Base-by-base conservation (phyloP, 768 basidiomycete genomes). In the Collybia sordida region DNA sequence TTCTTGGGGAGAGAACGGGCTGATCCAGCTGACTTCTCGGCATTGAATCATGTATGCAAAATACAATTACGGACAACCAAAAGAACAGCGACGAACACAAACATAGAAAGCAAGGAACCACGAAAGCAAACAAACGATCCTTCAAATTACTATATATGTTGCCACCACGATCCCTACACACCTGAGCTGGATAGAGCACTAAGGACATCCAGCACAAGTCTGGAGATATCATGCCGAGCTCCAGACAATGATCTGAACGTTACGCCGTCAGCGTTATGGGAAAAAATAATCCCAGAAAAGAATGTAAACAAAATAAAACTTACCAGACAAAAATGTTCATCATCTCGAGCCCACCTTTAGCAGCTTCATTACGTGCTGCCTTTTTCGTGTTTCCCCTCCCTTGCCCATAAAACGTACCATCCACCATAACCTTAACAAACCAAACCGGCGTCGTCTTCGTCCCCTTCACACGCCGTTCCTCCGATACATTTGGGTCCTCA, bases 331-430 rank as follows among this genome's bases (percentile, higher is more conserved):
- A 53, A 41, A 88, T 73, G 2, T 82, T 85, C 64, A 91, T 56
- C 49, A 68, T 76, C 59, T 71, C 64, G 53, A 91, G 72, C 2
- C 87, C 89, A 56, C 82, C 72, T 64, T 88, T 90, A 24, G 90
- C 90, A 4, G 90, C 90, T 61, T 89, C 89, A 59, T 90, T 90
- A 61, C 85, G 76, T 1, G 90, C 90, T 1, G 80, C 78, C 64
- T 85, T 88, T 77, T 92, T 93, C 36, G 87, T 90, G 55, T 77
- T 80, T 8, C 88, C 90, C 47, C 69, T 74, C 1, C 90, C 90
- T 11, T 62, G 62, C 4, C 88, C 89, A 67, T 77, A 75, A 41
- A 75, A 68, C 47, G 79, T 71, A 3, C 82, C 82, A 39, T 84
- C 78, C 42, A 90, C 80, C 39, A 83, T 64, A 34, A 84, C 85